A percentile compares a stretch with the other conserved stretches of the same genome.
These are phyloP conservation scores for Scutellaria minor DNA, from an alignment of 257 asterid species.

Conservation along the genomic window DNA sequence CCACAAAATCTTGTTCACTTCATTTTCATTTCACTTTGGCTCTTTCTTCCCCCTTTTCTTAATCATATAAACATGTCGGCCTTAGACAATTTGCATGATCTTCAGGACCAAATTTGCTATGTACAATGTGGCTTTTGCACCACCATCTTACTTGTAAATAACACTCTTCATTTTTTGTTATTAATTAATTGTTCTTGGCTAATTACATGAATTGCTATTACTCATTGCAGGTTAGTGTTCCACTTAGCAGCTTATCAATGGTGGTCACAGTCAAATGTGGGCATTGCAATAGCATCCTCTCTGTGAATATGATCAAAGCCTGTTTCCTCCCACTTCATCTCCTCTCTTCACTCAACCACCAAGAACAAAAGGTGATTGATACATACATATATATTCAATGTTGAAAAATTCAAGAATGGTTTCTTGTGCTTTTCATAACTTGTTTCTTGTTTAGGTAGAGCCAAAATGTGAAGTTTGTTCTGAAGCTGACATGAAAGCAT, in stretches of 20 bases:
- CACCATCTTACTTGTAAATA: slow-evolving; percentile 73
- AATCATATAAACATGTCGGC: slow-evolving; percentile 43
- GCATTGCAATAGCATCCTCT: slow-evolving; percentile 66
- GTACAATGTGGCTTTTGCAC: slow-evolving; percentile 79
- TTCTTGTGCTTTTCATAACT: neutral
- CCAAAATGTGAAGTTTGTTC: slow-evolving; percentile 39
- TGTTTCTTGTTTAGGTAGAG: slow-evolving; percentile 18
- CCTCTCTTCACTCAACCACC: slow-evolving; percentile 46
- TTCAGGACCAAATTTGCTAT: slow-evolving; percentile 69
- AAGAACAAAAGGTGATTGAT: slow-evolving; percentile 36
- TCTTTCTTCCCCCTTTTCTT: neutral
- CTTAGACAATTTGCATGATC: slow-evolving; percentile 41
- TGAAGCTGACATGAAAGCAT: slow-evolving; percentile 31
- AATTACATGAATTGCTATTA: neutral
- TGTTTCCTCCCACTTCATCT: slow-evolving; percentile 51
- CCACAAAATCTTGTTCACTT: slow-evolving; percentile 16
- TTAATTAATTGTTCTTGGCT: neutral
- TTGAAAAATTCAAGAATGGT: no score
- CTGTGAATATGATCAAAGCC: slow-evolving; percentile 60
- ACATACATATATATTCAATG: neutral
- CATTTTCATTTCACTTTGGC: neutral
- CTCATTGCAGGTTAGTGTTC: slow-evolving; percentile 73
- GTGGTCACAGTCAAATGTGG: slow-evolving; percentile 80
- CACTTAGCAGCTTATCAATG: slow-evolving; percentile 59
- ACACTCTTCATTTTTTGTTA: neutral